Evolutionary conservation across 73 alveolate genomes (phyloP).

Genomic region (Paramecium primaurelia): DNA sequence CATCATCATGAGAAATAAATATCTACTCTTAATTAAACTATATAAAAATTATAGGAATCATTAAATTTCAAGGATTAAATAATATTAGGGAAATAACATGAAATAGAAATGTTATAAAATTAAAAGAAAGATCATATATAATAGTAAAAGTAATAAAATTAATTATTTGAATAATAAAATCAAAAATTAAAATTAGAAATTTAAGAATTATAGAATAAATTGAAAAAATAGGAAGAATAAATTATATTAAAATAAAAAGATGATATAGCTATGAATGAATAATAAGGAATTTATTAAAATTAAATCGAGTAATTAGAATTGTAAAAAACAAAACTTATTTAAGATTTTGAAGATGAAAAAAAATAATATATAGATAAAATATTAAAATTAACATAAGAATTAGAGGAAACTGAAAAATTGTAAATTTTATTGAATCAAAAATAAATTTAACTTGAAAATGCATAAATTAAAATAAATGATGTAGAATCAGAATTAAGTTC

Average conservation of each 20-base stretch:
- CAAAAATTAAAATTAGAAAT: background rate
- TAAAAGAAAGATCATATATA: background rate
- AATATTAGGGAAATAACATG: background rate
- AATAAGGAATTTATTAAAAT: background rate
- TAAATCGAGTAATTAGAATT: background rate
- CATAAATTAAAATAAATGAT: background rate
- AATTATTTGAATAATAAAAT: background rate
- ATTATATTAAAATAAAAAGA: background rate
- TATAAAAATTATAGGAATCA: background rate
- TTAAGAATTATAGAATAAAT: background rate
- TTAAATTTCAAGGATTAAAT: background rate
- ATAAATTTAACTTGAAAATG: background rate
- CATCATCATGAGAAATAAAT: background rate
- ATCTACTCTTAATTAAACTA: background rate
- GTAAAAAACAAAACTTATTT: background rate
- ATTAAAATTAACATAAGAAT: background rate
- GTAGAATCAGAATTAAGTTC: background rate
- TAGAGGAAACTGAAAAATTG: background rate
- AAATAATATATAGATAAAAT: background rate
- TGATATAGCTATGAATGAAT: background rate
- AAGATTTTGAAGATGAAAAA: background rate
- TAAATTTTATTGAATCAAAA: background rate
- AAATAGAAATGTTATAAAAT: background rate
- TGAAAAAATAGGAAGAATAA: background rate
- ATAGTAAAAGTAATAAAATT: background rate